A percentile compares a stretch with the other conserved stretches of the same genome.
phyloP scores from a whole-genome alignment of 441 rosid genomes.

The Populus hybrid region DNA sequence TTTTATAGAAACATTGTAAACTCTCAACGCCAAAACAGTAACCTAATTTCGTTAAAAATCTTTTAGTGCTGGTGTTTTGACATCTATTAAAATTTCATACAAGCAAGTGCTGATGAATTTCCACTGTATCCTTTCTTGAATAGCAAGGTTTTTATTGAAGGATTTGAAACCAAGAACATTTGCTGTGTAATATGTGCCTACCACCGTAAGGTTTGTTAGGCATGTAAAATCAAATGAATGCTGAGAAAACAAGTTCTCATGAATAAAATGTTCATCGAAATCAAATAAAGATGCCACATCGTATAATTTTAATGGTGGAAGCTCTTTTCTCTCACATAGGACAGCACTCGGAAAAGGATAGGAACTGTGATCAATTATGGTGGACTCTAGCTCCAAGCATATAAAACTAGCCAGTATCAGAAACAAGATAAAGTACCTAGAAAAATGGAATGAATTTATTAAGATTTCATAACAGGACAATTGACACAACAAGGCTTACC shows the following conservation, averaged over 20 bases:
- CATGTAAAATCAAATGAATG: not conserved
- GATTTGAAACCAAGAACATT: constrained; percentile 2
- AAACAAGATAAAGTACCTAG: not conserved
- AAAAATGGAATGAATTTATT: not conserved
- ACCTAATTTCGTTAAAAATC: no score
- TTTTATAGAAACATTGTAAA: constrained; percentile 2
- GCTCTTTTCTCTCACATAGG: not conserved
- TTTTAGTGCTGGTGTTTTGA: not conserved
- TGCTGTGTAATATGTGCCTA: not conserved
- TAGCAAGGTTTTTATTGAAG: not conserved
- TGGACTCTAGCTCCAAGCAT: not conserved
- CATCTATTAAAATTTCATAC: not conserved
- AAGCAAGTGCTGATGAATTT: constrained; percentile 7
- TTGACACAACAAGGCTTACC: constrained; percentile 41
- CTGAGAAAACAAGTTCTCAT: not conserved
- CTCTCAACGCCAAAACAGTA: not conserved
- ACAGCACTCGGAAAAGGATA: not conserved
- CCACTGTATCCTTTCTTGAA: not conserved
- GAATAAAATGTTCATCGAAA: not conserved
- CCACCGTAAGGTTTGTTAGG: not conserved
- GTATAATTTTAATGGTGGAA: not conserved
- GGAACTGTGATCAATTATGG: not conserved
- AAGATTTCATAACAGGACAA: not conserved
- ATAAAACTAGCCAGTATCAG: not conserved
- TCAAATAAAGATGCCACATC: not conserved